Evolutionary conservation across 495 filamentous ascomycete genomes (phyloP).

Genomic region (Neurospora pannonica): DNA sequence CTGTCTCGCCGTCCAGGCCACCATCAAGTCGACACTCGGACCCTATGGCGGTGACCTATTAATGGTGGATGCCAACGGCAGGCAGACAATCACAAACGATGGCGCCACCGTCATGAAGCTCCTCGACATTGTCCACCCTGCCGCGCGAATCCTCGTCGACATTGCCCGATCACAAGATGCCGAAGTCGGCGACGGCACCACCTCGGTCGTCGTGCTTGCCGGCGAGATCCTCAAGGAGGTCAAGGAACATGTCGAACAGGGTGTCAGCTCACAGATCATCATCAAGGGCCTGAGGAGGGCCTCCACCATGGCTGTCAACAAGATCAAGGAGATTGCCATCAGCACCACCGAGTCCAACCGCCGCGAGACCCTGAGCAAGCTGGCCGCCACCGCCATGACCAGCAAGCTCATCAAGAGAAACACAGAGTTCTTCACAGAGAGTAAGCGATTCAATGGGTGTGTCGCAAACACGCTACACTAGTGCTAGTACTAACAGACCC

Average conservation of each 20-base stretch:
- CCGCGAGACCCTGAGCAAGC: conserved; percentile 77
- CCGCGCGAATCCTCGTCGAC: conserved; percentile 94
- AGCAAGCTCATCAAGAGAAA: conserved; percentile 98
- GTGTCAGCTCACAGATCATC: conserved; percentile 93
- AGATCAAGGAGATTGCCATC: conserved; percentile 94
- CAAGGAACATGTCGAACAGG: conserved; percentile 89
- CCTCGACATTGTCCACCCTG: conserved; percentile 95
- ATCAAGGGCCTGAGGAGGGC: conserved; percentile 91
- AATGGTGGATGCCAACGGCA: conserved; percentile 90
- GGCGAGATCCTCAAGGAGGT: conserved; percentile 96
- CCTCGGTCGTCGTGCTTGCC: conserved; percentile 90
- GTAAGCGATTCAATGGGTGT: conserved; percentile 32
- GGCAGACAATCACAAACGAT: conserved; percentile 97
- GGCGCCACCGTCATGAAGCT: conserved; percentile 98
- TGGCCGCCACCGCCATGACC: conserved; percentile 97
- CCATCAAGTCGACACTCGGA: conserved; percentile 90
- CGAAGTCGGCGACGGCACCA: conserved; percentile 96
- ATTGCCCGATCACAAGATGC: conserved; percentile 98
- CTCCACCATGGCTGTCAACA: conserved; percentile 88
- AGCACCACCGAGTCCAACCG: conserved; percentile 77
- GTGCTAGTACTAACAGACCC: conserved; percentile 3
- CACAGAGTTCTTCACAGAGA: conserved; percentile 94
- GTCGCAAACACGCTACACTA: conserved; percentile 13
- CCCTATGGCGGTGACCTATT: conserved; percentile 95
- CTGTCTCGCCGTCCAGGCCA: conserved; percentile 92